Evolutionary conservation across 768 basidiomycete genomes (phyloP), one percentile per base, ranked within the genome.

Genomic region (Leccinum truebloodii): DNA sequence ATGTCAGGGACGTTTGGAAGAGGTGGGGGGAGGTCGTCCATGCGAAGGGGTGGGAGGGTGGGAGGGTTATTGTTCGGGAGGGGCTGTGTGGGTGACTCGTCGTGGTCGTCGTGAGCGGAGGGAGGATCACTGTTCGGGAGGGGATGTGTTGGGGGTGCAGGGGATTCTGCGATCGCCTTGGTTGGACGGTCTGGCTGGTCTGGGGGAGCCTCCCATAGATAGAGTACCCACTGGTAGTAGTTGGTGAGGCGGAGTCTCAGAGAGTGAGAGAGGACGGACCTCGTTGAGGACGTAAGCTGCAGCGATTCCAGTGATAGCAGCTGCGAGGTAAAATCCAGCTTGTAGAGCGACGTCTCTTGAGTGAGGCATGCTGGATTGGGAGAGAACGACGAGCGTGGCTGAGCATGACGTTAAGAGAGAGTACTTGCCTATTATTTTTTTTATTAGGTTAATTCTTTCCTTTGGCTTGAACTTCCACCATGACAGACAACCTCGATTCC

Each of bases 251-350:
- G 20, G 16, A 41, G n/a, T 32, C n/a, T 32, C n/a, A 20, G 44
- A 0, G 20, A 14, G 18, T 0, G 37, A 2, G n/a, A 0, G 0
- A 35, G 14, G 1, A 44, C 66, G 12, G 5, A 72, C 70, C 64
- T 63, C 52, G 51, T 54, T 63, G 3, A 72, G 9, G 35, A 63
- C 30, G 54, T 72, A 71, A 1, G 63, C 70, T 0, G 66, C 66
- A 0, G 68, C 66, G 37, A 70, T n/a, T 16, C 69, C 59, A 2
- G 69, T 59, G 63, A 71, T 26, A 24, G 64, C 48, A 0, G 59
- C 61, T 0, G 57, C 61, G 32, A 70, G 1, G 41, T 51, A 66
- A 4, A 65, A 10, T 0, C 60, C 53, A 0, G 63, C n/a, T 26
- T n/a, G 65, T 46, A 67, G 24, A 35, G 52, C 63, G 30, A 69